Evolutionary conservation across 2,329 filamentous ascomycete species (phyloP).

Genomic region (Sporothrix globosa): DNA sequence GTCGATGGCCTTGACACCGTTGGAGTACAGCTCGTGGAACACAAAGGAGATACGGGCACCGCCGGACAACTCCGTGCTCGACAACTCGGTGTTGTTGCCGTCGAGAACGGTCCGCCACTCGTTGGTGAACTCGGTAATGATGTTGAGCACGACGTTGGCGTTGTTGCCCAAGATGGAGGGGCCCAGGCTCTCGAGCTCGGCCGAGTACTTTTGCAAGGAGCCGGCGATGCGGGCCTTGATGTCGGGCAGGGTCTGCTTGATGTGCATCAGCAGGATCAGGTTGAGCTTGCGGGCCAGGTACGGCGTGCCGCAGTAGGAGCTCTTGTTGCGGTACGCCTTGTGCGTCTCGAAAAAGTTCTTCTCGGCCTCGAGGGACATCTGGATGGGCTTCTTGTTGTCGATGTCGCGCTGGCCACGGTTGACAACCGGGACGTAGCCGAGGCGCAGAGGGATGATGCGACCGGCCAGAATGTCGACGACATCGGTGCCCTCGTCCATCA

Average conservation of each 20-base stretch:
- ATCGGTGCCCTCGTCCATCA: conserved; percentile 99
- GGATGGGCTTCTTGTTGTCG: conserved; percentile 95
- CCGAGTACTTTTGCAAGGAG: conserved; percentile 86
- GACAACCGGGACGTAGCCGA: conserved; percentile 94
- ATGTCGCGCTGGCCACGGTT: conserved; percentile 98
- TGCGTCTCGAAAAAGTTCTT: conserved; percentile 98
- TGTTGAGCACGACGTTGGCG: conserved; percentile 94
- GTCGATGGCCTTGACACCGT: conserved; percentile 96
- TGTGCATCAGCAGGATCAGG: conserved; percentile 99
- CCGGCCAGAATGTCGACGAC: conserved; percentile 96
- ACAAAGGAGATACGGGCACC: conserved; percentile 99
- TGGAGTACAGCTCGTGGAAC: conserved; percentile 97
- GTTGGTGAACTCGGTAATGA: conserved; percentile 98
- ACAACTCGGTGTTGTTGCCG: conserved; percentile 94
- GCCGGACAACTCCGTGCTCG: conserved; percentile 89
- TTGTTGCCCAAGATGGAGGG: conserved; percentile 96
- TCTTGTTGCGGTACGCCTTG: conserved; percentile 98
- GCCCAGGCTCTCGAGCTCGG: conserved; percentile 80
- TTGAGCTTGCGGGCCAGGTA: conserved; percentile 97
- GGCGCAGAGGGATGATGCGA: conserved; percentile 88
- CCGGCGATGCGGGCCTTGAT: conserved; percentile 97
- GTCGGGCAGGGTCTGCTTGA: conserved; percentile 97
- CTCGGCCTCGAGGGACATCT: conserved; percentile 87
- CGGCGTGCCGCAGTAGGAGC: conserved; percentile 95
- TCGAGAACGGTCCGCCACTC: conserved; percentile 96